These are phyloP conservation scores for Triticum timopheevii DNA, from an alignment of 176 grass and related monocot species.

Conservation along the genomic window DNA sequence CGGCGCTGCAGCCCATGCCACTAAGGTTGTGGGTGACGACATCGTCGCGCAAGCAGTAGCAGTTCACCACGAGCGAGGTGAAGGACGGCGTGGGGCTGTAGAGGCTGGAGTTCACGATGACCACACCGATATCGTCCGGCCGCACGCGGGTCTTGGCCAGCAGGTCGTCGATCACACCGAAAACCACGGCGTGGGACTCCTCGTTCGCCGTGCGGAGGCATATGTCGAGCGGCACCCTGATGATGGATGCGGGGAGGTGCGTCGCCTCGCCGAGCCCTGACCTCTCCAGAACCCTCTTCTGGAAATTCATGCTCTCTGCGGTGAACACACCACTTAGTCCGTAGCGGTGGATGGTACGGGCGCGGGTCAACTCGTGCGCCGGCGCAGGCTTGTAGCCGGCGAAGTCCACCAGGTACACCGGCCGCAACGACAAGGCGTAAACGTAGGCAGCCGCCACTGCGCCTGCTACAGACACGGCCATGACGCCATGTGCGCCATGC, in stretches of 20 bases:
- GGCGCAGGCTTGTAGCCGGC: background rate
- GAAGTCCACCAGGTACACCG: background rate
- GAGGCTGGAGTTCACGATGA: slow-evolving; percentile 69
- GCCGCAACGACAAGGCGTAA: background rate
- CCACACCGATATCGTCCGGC: slow-evolving; percentile 23
- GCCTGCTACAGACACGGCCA: background rate
- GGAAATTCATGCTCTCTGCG: background rate
- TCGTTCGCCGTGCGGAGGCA: slow-evolving; percentile 40
- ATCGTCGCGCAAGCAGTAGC: slow-evolving; percentile 35
- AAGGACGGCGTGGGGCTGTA: slow-evolving; percentile 64
- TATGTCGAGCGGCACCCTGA: background rate
- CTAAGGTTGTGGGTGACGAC: slow-evolving; percentile 57
- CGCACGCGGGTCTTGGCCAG: slow-evolving; percentile 29
- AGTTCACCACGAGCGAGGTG: slow-evolving; percentile 49
- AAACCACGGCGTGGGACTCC: slow-evolving; percentile 46
- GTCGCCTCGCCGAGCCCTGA: background rate
- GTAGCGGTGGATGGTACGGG: background rate
- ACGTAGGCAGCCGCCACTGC: background rate
- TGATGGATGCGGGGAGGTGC: background rate
- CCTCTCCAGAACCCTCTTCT: background rate
- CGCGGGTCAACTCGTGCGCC: background rate
- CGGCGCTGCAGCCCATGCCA: slow-evolving; percentile 76
- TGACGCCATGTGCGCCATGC: background rate
- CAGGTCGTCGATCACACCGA: slow-evolving; percentile 38
- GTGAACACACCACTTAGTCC: background rate